Evolutionary conservation across 306 rosid genomes (phyloP), one percentile per base, ranked within the genome.

Genomic region (Casuarina equisetifolia): DNA sequence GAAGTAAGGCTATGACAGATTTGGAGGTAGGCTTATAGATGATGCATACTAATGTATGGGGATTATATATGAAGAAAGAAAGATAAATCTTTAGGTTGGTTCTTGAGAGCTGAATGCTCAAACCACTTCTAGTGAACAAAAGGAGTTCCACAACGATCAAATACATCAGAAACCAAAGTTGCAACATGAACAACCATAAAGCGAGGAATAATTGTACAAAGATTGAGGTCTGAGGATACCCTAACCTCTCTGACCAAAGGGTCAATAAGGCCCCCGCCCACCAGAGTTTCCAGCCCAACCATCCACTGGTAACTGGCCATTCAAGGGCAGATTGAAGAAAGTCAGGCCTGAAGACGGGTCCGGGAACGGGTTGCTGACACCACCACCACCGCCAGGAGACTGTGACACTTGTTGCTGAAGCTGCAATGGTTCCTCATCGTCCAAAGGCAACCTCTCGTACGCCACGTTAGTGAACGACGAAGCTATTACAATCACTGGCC

Each of bases 401-500:
- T 89, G 93, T 2, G 83, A 55, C 12, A 74, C 42, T 40, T 86
- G 87, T 74, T 84, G 91, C 48, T 86, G 93, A 77, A 87, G 83
- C 80, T 85, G 93, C 39, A 80, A 48, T 46, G 88, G 61, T 78
- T 94, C 98, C 9, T 93, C 96, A 55, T 92, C 97, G 1, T 90
- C 98, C 57, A 94, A 80, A 3, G 98, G 97, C 83, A 94, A 63
- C 44, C 97, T 91, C 85, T 94, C 98, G 53, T 94, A 94, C 0
- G 97, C 97, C 7, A 94, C 97, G 74, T 94, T 92, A 6, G 98
- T 92, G 38, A 94, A 94, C 1, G 98, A 92, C 2, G 98, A 94
- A 25, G 97, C 97, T 43, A 94, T 92, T 6, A 94, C 93, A 46
- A 91, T 94, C 9, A 94, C 90, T 0, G 98, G 97, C 0, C 98